These are phyloP conservation scores for Penicillium taxi DNA, from an alignment of 495 filamentous ascomycete genomes.

Conservation along the genomic window DNA sequence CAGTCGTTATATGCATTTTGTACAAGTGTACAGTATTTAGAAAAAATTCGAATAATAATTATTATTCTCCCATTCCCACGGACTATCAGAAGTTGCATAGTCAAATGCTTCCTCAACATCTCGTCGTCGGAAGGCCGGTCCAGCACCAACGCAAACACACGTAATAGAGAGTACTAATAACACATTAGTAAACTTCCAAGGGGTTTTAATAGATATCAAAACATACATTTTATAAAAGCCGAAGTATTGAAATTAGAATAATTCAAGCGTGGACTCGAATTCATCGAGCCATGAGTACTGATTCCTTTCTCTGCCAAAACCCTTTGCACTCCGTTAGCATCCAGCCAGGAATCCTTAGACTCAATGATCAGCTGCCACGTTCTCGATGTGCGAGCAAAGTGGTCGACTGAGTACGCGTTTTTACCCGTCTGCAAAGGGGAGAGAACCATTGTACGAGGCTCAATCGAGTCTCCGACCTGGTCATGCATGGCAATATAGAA, in stretches of 20 bases:
- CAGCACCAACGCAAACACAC: slow-evolving; percentile 23
- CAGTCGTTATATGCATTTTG: too few species aligned
- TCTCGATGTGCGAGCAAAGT: slow-evolving; percentile 10
- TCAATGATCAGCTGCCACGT: slow-evolving; percentile 20
- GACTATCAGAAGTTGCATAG: slow-evolving; percentile 14
- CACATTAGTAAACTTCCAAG: slow-evolving; percentile 8
- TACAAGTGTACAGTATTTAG: too few species aligned
- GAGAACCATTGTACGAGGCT: slow-evolving; percentile 11
- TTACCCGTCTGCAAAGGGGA: slow-evolving; percentile 8
- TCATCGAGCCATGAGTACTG: slow-evolving; percentile 7
- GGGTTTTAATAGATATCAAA: neutral
- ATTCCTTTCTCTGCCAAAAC: slow-evolving; percentile 17
- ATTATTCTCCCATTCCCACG: too few species aligned
- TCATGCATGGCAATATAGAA: slow-evolving; percentile 19
- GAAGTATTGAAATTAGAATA: slow-evolving; percentile 14
- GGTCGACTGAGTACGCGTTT: slow-evolving; percentile 9
- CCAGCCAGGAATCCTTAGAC: slow-evolving; percentile 19
- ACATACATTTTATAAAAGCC: slow-evolving; percentile 23
- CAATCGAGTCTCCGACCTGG: slow-evolving; percentile 11
- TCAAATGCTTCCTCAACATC: slow-evolving; percentile 23
- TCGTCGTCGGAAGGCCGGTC: slow-evolving; percentile 21
- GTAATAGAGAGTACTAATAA: slow-evolving; percentile 14
- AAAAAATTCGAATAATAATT: too few species aligned
- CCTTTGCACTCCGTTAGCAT: slow-evolving; percentile 25
- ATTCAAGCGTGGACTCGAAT: slow-evolving; percentile 7